These are phyloP conservation scores for Micractinium conductrix DNA, from an alignment of 139 green algal genomes.

Conservation along the genomic window DNA sequence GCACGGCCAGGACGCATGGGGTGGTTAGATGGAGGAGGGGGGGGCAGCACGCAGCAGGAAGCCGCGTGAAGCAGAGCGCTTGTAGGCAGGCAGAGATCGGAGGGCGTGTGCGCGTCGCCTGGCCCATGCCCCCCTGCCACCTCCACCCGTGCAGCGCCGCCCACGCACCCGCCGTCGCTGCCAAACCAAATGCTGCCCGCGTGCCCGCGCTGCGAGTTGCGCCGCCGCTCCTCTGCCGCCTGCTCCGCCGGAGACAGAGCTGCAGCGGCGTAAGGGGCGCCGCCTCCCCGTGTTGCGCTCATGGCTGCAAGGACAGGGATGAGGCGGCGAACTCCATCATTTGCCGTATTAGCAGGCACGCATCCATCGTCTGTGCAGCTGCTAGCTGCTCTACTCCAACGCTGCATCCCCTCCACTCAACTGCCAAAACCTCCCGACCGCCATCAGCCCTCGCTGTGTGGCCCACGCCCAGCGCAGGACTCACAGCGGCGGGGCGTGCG, in stretches of 20 bases:
- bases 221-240: slow-evolving; percentile 26
- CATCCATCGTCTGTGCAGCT: background rate
- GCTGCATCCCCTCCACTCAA: background rate
- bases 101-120: too few species aligned
- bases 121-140: too few species aligned
- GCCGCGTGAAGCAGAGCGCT: background rate
- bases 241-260: background rate
- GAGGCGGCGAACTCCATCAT: too few species aligned
- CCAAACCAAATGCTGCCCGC: slow-evolving; percentile 30
- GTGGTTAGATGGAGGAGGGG: background rate
- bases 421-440: background rate
- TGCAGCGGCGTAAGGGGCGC: too few species aligned
- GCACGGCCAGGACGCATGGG: background rate
- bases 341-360: too few species aligned
- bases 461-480: background rate
- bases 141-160: too few species aligned
- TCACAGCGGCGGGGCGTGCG: background rate
- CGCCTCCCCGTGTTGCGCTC: too few species aligned
- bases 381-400: too few species aligned
- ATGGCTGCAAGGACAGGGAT: background rate
- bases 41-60: background rate
- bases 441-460: too few species aligned
- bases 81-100: background rate
- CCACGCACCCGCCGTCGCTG: slow-evolving; percentile 6
- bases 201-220: background rate